These are phyloP conservation scores for Petunia hybrid DNA, from an alignment of 305 asterid species.

Conservation along the genomic window DNA sequence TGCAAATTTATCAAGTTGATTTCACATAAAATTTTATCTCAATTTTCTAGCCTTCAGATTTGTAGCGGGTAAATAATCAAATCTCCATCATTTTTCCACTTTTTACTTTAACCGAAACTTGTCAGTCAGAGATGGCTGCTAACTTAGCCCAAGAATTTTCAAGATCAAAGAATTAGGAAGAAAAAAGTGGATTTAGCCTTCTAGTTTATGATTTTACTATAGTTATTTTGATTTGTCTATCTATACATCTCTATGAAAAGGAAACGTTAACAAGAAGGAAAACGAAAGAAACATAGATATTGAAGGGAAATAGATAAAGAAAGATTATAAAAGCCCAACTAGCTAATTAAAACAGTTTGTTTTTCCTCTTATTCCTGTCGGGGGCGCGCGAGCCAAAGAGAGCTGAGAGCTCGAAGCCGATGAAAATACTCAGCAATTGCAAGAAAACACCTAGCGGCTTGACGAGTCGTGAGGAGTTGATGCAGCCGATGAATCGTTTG, in stretches of 20 bases:
- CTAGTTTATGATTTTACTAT: not conserved
- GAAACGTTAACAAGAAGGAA: not conserved
- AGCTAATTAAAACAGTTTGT: not conserved
- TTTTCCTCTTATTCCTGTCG: conserved; percentile 42
- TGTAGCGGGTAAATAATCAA: not conserved
- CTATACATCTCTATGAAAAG: conserved; percentile 34
- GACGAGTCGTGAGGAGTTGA: conserved; percentile 64
- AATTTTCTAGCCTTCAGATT: not conserved
- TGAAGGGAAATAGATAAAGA: not conserved
- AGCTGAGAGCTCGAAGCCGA: conserved; percentile 82
- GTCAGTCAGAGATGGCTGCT: conserved; percentile 35
- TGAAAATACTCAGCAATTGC: conserved; percentile 71
- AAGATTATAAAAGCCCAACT: not conserved
- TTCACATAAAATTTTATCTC: not conserved
- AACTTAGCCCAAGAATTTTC: conserved; percentile 13
- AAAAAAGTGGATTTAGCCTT: not conserved
- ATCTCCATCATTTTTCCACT: not conserved
- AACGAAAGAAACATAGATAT: not conserved
- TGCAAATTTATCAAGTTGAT: no score
- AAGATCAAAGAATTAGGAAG: not conserved
- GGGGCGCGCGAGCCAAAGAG: conserved; percentile 71
- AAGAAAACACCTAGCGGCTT: conserved; percentile 64
- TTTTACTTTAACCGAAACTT: not conserved
- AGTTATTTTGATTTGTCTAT: conserved; percentile 15
- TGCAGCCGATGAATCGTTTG: conserved; percentile 67